Conservation (phyloP, 345 rosid species). For the Anastatica hierochuntica region DNA sequence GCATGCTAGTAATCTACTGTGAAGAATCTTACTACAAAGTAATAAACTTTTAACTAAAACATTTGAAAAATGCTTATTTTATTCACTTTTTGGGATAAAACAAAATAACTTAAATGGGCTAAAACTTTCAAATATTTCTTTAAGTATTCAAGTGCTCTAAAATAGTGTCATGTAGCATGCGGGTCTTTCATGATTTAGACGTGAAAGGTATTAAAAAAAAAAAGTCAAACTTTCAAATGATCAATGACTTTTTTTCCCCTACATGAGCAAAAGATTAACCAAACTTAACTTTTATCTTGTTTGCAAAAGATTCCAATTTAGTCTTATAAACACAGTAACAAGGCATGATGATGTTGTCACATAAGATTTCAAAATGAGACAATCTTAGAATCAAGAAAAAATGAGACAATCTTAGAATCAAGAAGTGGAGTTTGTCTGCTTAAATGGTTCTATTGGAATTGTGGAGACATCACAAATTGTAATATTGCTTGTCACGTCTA, state of each 20-base stretch:
- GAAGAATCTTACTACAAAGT: no score
- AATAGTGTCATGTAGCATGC: conserved; percentile 19
- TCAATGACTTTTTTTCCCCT: conserved; percentile 8
- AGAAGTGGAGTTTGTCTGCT: neutral
- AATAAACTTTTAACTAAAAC: neutral
- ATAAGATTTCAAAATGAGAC: conserved; percentile 12
- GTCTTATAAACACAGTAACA: neutral
- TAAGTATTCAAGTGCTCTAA: conserved; percentile 15
- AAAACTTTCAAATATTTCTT: neutral
- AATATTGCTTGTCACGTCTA: conserved; percentile 4
- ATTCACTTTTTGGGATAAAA: no score
- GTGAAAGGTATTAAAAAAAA: conserved; percentile 13
- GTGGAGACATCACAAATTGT: neutral
- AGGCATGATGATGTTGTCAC: conserved; percentile 6
- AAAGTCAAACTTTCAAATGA: conserved; percentile 23
- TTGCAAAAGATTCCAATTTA: conserved; percentile 5
- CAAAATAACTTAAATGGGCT: no score
- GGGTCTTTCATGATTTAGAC: conserved; percentile 21
- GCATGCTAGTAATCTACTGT: no score
- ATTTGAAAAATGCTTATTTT: no score
- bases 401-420: neutral
- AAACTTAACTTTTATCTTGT: conserved; percentile 10
- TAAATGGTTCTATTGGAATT: neutral
- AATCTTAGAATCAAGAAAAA: neutral
- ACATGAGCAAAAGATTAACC: conserved; percentile 9